Evolutionary conservation across 306 rosid genomes (phyloP), one percentile per base, ranked within the genome.

Genomic region (Rubus idaeus): DNA sequence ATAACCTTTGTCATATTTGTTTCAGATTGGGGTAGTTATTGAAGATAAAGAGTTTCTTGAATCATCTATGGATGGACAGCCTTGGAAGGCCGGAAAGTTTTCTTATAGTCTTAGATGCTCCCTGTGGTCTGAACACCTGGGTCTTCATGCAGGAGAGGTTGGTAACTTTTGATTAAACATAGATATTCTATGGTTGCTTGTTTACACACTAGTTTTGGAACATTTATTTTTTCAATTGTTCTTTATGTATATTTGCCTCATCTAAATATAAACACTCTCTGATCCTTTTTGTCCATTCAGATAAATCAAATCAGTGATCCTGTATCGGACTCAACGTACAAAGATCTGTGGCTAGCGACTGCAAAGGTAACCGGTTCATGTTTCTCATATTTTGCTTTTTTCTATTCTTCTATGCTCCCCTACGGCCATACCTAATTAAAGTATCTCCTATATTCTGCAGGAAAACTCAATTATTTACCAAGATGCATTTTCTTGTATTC

Each of bases 121-220:
- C 12, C 41, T 86, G 79, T 86, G 89, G 89, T 80, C 85, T 47
- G 89, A 86, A 81, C 89, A 83, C 79, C 81, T 86, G 12, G 89
- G 87, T 78, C 87, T 86, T 78, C 81, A 61, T 66, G 79, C 80
- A 49, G 81, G 64, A 76, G 85, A 86, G 89, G 87, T 86, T 67
- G 40, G 83, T 72, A 39, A 30, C 76, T 13, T 16, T 17, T 47
- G 35, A 60, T 57, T 61, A 74, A 12, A 45, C 56, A 21, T 74
- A 23, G 39, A 58, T 45, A n/a, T 55, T 65, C 30, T 65, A 2
- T 37, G 26, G 37, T 18, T 56, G 57, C n/a, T 72, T 14, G 37
- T 67, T 65, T 73, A 13, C 74, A 30, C 13, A 18, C 8, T 37
- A 70, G 5, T 35, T 37, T 52, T 51, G 8, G 1, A 16, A 17